phyloP scores from a whole-genome alignment of 352 stramenopile species.

The Pythium diclinum region DNA sequence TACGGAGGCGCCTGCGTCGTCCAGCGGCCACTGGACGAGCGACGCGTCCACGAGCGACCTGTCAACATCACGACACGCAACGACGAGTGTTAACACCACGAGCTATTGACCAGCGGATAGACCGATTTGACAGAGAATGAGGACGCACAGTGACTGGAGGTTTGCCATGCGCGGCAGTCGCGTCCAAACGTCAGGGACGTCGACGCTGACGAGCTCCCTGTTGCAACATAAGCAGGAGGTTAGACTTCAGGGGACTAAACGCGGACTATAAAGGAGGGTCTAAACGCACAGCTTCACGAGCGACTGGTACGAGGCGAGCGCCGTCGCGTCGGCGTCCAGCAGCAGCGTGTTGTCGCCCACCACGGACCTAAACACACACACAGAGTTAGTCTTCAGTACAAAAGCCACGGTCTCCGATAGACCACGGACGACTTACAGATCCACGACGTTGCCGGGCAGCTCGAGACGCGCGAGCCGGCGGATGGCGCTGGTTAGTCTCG shows the following conservation, averaged over 20 bases:
- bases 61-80: neutral
- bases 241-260: neutral
- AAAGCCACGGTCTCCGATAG: neutral
- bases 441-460: slow-evolving; percentile 10
- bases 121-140: no score
- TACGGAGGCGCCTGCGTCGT: neutral
- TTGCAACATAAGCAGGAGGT: neutral
- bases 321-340: slow-evolving; percentile 1
- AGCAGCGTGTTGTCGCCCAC: slow-evolving; percentile 2
- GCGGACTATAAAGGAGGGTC: neutral
- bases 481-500: slow-evolving; percentile 4
- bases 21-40: slow-evolving; percentile 7
- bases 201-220: slow-evolving; percentile 7
- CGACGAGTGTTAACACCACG: neutral
- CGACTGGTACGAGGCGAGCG: slow-evolving; percentile 7
- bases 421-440: neutral
- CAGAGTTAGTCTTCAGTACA: neutral
- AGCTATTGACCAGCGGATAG: neutral
- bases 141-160: slow-evolving; percentile 16
- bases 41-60: slow-evolving; percentile 16
- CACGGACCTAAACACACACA: neutral
- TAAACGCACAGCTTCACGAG: slow-evolving; percentile 4
- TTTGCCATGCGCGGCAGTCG: slow-evolving; percentile 8
- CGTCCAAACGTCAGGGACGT: slow-evolving; percentile 5
- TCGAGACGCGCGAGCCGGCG: slow-evolving; percentile 5